phyloP scores from a whole-genome alignment of 164 flowering plant genomes.

The Echeveria elegans region DNA sequence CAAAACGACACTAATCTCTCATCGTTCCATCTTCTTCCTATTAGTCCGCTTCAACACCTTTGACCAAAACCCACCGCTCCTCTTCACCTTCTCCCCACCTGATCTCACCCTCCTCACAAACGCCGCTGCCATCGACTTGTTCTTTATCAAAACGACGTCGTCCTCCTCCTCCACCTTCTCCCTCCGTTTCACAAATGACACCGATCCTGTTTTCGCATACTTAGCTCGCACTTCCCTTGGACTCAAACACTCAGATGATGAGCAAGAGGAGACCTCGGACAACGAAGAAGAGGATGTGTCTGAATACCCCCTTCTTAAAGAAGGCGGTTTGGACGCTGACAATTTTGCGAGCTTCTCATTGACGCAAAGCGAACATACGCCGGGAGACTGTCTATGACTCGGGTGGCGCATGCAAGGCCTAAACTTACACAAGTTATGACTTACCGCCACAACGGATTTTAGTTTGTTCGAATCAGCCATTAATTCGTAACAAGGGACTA shows the following conservation, averaged over 20 bases:
- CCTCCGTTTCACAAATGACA: background rate
- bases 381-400: conserved; percentile 1
- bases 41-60: conserved; percentile 3
- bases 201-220: background rate
- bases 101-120: conserved; percentile 5
- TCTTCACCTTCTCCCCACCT: background rate
- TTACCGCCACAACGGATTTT: background rate
- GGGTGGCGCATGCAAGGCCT: background rate
- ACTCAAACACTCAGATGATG: background rate
- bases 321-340: background rate
- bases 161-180: background rate
- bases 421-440: background rate
- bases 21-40: background rate
- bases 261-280: conserved; percentile 2
- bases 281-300: background rate
- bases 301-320: background rate
- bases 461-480: background rate
- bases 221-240: background rate
- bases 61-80: conserved; percentile 6
- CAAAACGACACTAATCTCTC: conserved; percentile 1
- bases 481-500: background rate
- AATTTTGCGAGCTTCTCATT: conserved; percentile 5
- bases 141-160: background rate
- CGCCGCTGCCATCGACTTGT: conserved; percentile 5
- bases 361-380: conserved; percentile 2